phyloP scores from a whole-genome alignment of 2,329 filamentous ascomycete species.

The Aspergillus sp. region DNA sequence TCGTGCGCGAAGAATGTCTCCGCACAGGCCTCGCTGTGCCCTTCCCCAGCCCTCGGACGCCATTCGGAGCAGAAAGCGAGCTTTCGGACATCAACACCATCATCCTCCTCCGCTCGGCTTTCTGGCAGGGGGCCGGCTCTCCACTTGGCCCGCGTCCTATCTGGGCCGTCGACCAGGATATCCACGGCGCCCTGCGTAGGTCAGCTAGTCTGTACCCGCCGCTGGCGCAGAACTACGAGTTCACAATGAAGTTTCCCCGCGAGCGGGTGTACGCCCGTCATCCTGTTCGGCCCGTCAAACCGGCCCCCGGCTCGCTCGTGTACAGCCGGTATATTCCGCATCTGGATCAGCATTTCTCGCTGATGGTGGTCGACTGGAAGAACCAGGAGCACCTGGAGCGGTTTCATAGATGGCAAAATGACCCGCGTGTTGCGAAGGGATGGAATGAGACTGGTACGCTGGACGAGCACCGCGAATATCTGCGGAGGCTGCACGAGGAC shows the following conservation, averaged over 20 bases:
- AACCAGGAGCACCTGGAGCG: conserved; percentile 63
- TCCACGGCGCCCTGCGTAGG: conserved; percentile 24
- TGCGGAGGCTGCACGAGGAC: conserved; percentile 66
- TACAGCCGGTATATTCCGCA: conserved; percentile 80
- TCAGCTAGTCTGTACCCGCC: conserved; percentile 29
- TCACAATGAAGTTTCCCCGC: conserved; percentile 45
- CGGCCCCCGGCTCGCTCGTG: conserved; percentile 64
- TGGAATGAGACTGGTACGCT: conserved; percentile 78
- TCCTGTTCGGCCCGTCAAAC: conserved; percentile 69
- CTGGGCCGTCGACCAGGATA: conserved; percentile 54
- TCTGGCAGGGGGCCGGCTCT: conserved; percentile 69
- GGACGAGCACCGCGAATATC: conserved; percentile 71
- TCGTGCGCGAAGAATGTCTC: conserved; percentile 42
- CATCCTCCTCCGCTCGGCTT: conserved; percentile 54
- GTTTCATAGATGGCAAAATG: conserved; percentile 81
- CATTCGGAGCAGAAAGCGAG: conserved; percentile 19
- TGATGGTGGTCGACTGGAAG: conserved; percentile 68
- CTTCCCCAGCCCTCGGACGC: conserved; percentile 19
- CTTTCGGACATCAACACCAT: conserved; percentile 28
- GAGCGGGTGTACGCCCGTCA: conserved; percentile 61
- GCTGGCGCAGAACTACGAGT: conserved; percentile 33
- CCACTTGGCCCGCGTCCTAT: conserved; percentile 63
- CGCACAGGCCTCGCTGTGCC: conserved; percentile 27
- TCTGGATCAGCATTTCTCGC: conserved; percentile 71
- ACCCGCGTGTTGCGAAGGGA: conserved; percentile 73